These are phyloP conservation scores for Penicillium taxi DNA, from an alignment of 495 filamentous ascomycete species.

Conservation along the genomic window DNA sequence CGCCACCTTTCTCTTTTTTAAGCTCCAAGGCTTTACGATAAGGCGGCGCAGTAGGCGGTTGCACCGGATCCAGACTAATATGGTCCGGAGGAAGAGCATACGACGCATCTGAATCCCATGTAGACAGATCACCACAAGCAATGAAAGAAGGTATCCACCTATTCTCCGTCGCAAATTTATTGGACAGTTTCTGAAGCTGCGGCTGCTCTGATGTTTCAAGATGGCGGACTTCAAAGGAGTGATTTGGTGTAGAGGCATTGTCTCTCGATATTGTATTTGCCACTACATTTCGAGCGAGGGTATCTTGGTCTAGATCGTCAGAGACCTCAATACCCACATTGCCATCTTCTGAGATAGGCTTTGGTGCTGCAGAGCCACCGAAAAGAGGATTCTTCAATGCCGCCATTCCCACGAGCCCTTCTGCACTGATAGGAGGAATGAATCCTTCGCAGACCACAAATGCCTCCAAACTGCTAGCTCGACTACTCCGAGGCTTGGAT, in stretches of 20 bases:
- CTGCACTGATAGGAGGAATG: conserved; percentile 39
- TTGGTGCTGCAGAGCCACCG: conserved; percentile 30
- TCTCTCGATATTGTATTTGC: neutral
- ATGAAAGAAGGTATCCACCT: conserved; percentile 91
- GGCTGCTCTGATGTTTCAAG: conserved; percentile 24
- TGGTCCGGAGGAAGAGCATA: conserved; percentile 74
- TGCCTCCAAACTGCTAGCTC: conserved; percentile 91
- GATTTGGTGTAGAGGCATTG: conserved; percentile 4
- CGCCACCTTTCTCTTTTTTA: conserved; percentile 65
- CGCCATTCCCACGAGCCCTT: conserved; percentile 27
- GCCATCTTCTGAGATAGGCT: conserved; percentile 43
- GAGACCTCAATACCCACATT: conserved; percentile 56
- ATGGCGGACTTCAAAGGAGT: conserved; percentile 18
- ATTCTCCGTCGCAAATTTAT: conserved; percentile 33
- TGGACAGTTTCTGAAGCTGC: conserved; percentile 16
- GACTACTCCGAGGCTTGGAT: conserved; percentile 84
- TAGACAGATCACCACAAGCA: conserved; percentile 90
- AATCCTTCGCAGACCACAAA: conserved; percentile 95
- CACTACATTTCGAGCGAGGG: conserved; percentile 13
- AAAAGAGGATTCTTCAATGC: conserved; percentile 42
- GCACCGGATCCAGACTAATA: conserved; percentile 82
- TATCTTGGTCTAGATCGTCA: conserved; percentile 38
- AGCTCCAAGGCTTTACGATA: conserved; percentile 87
- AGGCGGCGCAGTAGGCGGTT: conserved; percentile 90
- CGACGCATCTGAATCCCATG: conserved; percentile 89